Percentiles rank a stretch among this genome's conserved stretches.
These are phyloP conservation scores for Rhizopus delemar DNA, from an alignment of 371 early-diverging fungal genomes.

Conservation along the genomic window DNA sequence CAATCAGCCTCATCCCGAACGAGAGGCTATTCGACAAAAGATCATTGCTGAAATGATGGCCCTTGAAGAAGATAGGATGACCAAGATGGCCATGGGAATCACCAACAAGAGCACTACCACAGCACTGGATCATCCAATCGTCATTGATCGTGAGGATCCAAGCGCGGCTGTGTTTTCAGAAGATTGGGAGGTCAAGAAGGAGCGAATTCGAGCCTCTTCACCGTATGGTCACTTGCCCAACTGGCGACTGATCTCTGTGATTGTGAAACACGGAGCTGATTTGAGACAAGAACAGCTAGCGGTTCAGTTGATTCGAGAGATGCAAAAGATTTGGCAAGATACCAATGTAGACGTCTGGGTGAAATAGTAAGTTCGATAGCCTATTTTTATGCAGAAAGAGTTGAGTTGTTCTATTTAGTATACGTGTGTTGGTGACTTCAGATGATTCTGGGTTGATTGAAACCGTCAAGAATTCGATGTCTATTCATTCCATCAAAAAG, in stretches of 20 bases:
- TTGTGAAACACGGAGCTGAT: slow-evolving; percentile 96
- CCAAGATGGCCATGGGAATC: slow-evolving; percentile 47
- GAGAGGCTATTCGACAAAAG: slow-evolving; percentile 68
- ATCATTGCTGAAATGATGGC: slow-evolving; percentile 88
- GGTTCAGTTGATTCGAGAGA: slow-evolving; percentile 88
- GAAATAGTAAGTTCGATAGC: slow-evolving; percentile 64
- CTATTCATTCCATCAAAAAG: slow-evolving; percentile 96
- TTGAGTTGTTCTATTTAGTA: slow-evolving; percentile 38
- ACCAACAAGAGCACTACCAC: background rate
- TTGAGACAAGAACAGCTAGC: slow-evolving; percentile 97
- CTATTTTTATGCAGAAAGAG: background rate
- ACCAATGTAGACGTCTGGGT: slow-evolving; percentile 83
- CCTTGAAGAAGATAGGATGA: slow-evolving; percentile 79
- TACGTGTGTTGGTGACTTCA: slow-evolving; percentile 83
- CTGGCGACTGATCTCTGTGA: slow-evolving; percentile 89
- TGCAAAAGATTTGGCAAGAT: slow-evolving; percentile 90
- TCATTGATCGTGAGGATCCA: slow-evolving; percentile 73
- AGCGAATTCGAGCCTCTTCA: slow-evolving; percentile 75
- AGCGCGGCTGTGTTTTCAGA: slow-evolving; percentile 87
- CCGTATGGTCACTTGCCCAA: slow-evolving; percentile 76
- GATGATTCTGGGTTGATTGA: slow-evolving; percentile 92
- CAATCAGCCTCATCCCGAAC: slow-evolving; percentile 56
- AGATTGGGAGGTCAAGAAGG: slow-evolving; percentile 81
- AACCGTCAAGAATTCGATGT: slow-evolving; percentile 89
- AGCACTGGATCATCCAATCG: slow-evolving; percentile 11